Evolutionary conservation across 768 basidiomycete species (phyloP), one percentile per base, ranked within the genome.

Genomic region (Panus rudis): DNA sequence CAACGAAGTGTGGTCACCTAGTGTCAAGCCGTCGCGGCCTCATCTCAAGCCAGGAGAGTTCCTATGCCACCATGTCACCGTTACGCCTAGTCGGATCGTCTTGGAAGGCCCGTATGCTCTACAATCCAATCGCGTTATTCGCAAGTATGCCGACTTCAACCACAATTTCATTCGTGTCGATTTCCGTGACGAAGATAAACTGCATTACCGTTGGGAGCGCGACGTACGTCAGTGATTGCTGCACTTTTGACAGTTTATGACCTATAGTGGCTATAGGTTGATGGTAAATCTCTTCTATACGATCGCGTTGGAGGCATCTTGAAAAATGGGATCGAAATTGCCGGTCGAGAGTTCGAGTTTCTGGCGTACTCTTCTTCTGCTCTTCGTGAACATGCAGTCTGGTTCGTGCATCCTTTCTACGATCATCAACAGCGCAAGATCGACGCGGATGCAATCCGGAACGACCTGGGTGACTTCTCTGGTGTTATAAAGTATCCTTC

Each of bases 321-420:
- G 28, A 60, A 79, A 53, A 27, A 63, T 1, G 90, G 90, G 0
- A 80, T 92, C 41, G 57, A 68, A 24, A 68, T 92, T 22, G 89
- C 76, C 6, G 85, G 85, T 1, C 74, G 81, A 28, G 54, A 62
- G 5, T 92, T 88, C 47, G 76, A 91, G 46, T 91, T 92, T 55
- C 66, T 92, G 23, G 90, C 81, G 0, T 92, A 91, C 54, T 92
- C 89, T 1, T 72, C 65, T 33, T 90, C 89, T 2, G 78, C 89
- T 4, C 63, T 92, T 14, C 76, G 81, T 20, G 76, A 84, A 45
- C 89, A 92, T 54, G 74, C 84, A 0, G 88, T 91, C 5, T 92
- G 89, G 88, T 90, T 84, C 50, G 64, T 91, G 55, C 68, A 66
- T 34, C 76, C 81, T 0, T 90, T 91, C 61, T 13, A 63, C 11